Evolutionary conservation across 768 basidiomycete species (phyloP), one percentile per base, ranked within the genome.

Genomic region (Rhizopogon salebrosus): DNA sequence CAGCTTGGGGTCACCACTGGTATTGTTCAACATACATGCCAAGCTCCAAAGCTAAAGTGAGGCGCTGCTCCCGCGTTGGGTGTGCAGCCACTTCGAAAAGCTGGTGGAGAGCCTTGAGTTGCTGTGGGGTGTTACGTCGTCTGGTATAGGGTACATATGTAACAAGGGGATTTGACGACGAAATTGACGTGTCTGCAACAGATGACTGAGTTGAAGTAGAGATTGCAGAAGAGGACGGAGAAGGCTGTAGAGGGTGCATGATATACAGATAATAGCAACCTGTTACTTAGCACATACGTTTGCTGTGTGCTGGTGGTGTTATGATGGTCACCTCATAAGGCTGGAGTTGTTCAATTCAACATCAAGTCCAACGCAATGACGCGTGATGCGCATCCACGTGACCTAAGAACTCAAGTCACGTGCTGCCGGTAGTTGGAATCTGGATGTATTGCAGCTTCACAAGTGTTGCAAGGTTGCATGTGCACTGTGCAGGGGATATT

Each of bases 21-120:
- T 4, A 24, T 22, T 14, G 16, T 26, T 20, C 4, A 37, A 61
- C 60, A 2, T 42, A 76, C 76, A 78, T 66, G 57, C 64, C 69
- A 31, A 71, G 63, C 43, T 77, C 69, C 9, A 55, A 58, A 10
- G 76, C 72, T 37, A 77, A 70, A 4, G 55, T 54, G 14, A 66
- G 68, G 31, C 76, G 74, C 54, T 76, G 72, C n/a, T 66, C 67
- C 53, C 73, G 69, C 10, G 74, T 65, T 6, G 75, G 75, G 48
- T 77, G 75, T 1, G 72, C 66, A 9, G 65, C 70, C 1, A 54
- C 40, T 18, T 70, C 60, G 52, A 75, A 77, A 7, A 72, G 27
- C 1, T 62, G 55, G 4, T 72, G 62, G 37, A 77, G 70, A 40
- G 61, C 64, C 35, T 63, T 49, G 9, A 72, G 60, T 49, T 77